Conservation (phyloP, 768 basidiomycete genomes). For the Mycena galopus region DNA sequence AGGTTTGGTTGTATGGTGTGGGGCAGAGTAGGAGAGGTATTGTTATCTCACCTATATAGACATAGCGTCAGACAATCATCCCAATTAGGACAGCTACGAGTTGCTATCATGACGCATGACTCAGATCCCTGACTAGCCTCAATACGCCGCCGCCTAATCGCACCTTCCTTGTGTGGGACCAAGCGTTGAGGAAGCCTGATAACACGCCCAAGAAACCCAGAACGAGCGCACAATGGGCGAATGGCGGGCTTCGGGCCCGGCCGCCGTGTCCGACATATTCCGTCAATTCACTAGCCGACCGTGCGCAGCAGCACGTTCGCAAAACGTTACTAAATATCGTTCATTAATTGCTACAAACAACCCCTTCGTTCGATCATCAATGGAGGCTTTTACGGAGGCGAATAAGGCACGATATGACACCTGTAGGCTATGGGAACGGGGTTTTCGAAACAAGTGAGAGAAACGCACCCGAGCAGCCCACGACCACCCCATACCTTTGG, state of each 20-base stretch:
- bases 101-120: constrained; percentile 25
- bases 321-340: neutral
- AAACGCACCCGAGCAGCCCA: constrained; percentile 84
- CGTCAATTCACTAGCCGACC: neutral
- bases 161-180: constrained; percentile 2
- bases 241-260: constrained; percentile 1
- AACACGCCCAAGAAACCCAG: neutral
- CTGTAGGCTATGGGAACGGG: constrained; percentile 46
- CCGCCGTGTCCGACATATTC: neutral
- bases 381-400: constrained; percentile 37
- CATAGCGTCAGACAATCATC: neutral
- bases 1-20: constrained; percentile 20
- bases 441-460: neutral
- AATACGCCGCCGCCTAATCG: neutral
- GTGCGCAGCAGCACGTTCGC: constrained; percentile 10
- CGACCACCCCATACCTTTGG: constrained; percentile 91
- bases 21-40: constrained; percentile 2
- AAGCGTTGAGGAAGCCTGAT: constrained; percentile 17
- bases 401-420: constrained; percentile 73
- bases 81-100: neutral
- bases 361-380: neutral
- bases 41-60: neutral
- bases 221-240: neutral
- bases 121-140: constrained; percentile 19
- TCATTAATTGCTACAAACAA: constrained; percentile 15